Base-by-base conservation (phyloP, 768 basidiomycete genomes). In the Lenzites betulinus region DNA sequence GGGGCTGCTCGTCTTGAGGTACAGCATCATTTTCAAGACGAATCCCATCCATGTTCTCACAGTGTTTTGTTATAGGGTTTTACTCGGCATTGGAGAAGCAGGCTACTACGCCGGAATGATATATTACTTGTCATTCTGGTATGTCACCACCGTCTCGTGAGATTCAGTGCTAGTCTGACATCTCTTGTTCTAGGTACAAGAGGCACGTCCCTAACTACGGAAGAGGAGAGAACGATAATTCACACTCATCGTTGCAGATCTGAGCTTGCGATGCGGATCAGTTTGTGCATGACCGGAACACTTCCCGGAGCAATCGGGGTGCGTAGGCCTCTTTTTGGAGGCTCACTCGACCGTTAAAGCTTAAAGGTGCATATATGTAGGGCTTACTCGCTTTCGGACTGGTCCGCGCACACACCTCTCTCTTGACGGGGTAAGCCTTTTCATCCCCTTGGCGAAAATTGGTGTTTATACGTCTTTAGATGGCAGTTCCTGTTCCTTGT, bases 401-500 rank as follows among this genome's bases (percentile, higher is more conserved):
- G 12, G 82, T 83, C 16, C 77, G 83, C 7, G 79, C 77, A 0
- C 76, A 81, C 22, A 84, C 83, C 0, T 74, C 78, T 0, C n/a
- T 77, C 11, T 69, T 81, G 0, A 62, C 56, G 26, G 80, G 79
- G 78, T 80, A 57, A 8, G 72, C 66, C 15, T 28, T 25, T 3
- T 3, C 47, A 11, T 38, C 50, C 26, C 30, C 49, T 26, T 12
- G 23, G 7, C 16, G 7, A 16, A 33, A 43, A 2, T 26, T n/a
- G n/a, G 1, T 22, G 15, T 44, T 30, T 3, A 54, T 25, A 9
- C 2, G 4, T 22, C 3, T 39, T 7, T 53, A 83, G 83, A 54
- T 85, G 83, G 83, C 83, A 85, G 63, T 85, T 84, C 64, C 74
- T 85, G 23, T 85, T 83, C 69, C 75, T 85, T 16, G 82, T 82